A percentile compares a stretch with the other conserved stretches of the same genome.
phyloP scores from a whole-genome alignment of 2,329 filamentous ascomycete species.

The Plectosphaerella cucumerina region DNA sequence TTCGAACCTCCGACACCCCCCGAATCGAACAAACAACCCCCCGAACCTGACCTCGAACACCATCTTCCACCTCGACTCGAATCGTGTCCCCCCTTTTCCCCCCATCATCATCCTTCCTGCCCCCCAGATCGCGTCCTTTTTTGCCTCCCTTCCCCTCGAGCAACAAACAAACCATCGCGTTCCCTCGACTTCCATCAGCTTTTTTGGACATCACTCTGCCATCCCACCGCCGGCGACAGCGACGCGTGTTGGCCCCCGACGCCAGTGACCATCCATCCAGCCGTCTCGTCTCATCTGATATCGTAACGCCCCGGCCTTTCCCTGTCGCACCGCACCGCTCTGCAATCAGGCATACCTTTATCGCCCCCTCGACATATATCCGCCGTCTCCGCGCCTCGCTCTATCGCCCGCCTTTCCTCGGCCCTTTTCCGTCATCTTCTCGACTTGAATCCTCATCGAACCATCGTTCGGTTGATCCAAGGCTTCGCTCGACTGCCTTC shows the following conservation, averaged over 20 bases:
- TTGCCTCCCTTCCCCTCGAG: too few species aligned
- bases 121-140: not conserved
- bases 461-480: too few species aligned
- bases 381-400: not conserved
- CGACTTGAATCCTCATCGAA: too few species aligned
- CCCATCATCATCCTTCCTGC: not conserved
- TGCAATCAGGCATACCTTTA: not conserved
- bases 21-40: too few species aligned
- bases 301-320: not conserved
- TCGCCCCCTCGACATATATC: not conserved
- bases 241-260: not conserved
- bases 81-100: not conserved
- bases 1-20: not conserved
- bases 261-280: not conserved
- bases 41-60: not conserved
- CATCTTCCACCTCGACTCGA: not conserved
- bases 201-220: not conserved
- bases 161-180: too few species aligned
- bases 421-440: not conserved
- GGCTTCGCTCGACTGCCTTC: not conserved
- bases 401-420: not conserved
- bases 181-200: not conserved
- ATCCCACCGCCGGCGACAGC: not conserved
- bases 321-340: not conserved
- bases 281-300: not conserved